Percentiles rank a stretch among this genome's conserved stretches.
Conservation (phyloP, 2,329 filamentous ascomycete species). For the Cryoendolithus antarcticus region DNA sequence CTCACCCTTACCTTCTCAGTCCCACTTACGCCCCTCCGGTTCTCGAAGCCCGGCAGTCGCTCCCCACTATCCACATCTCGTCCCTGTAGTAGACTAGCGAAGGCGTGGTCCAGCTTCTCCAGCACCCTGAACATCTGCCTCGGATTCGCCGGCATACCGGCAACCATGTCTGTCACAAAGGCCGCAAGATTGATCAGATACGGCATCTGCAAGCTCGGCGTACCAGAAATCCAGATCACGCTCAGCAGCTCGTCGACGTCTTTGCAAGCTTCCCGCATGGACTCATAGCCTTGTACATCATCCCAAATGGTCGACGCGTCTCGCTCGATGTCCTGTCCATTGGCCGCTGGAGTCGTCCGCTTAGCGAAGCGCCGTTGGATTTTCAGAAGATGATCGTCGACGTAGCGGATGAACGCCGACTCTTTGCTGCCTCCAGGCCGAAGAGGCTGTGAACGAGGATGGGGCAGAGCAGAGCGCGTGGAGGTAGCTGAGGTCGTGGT, state of each 20-base stretch:
- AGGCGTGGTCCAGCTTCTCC: slow-evolving; percentile 70
- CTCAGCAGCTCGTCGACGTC: slow-evolving; percentile 67
- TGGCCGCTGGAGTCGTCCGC: slow-evolving; percentile 26
- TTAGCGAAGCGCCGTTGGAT: slow-evolving; percentile 43
- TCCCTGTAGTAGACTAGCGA: slow-evolving; percentile 61
- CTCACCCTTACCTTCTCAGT: slow-evolving; percentile 84
- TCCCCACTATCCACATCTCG: slow-evolving; percentile 54
- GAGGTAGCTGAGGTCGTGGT: slow-evolving; percentile 26
- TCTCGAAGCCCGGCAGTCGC: slow-evolving; percentile 57
- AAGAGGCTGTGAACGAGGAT: slow-evolving; percentile 40
- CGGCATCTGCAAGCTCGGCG: slow-evolving; percentile 71
- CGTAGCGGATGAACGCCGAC: slow-evolving; percentile 43
- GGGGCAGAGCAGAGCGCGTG: slow-evolving; percentile 31
- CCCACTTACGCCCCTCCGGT: slow-evolving; percentile 52
- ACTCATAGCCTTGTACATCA: slow-evolving; percentile 41
- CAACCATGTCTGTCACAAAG: slow-evolving; percentile 58
- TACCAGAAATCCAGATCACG: slow-evolving; percentile 76
- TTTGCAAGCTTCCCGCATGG: slow-evolving; percentile 56
- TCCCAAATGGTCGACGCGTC: slow-evolving; percentile 22
- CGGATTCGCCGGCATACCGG: slow-evolving; percentile 57
- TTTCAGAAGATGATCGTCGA: slow-evolving; percentile 40
- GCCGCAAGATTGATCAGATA: slow-evolving; percentile 70
- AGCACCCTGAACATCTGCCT: slow-evolving; percentile 58
- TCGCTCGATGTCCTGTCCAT: slow-evolving; percentile 11
- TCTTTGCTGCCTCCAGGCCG: slow-evolving; percentile 47